Evolutionary conservation across 768 basidiomycete genomes (phyloP).

Genomic region (Lactifluus piperatus): DNA sequence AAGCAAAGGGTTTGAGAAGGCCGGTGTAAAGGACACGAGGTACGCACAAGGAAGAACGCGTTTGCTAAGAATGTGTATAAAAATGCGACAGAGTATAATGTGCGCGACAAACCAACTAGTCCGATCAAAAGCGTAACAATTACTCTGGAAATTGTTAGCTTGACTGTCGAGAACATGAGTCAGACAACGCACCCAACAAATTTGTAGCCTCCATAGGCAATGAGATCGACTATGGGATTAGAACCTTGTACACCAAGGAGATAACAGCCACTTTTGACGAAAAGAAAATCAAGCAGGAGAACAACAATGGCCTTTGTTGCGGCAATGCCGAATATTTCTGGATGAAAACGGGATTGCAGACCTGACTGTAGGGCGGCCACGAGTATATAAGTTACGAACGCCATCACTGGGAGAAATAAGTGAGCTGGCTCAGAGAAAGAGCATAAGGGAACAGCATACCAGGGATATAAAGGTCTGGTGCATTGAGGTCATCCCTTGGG

Average conservation of each 20-base stretch:
- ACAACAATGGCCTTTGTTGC: constrained; percentile 81
- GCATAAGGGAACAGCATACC: constrained; percentile 34
- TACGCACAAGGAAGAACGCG: constrained; percentile 83
- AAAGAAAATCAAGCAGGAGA: constrained; percentile 78
- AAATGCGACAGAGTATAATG: constrained; percentile 65
- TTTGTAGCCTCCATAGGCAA: constrained; percentile 95
- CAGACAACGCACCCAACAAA: constrained; percentile 72
- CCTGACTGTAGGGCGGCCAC: constrained; percentile 81
- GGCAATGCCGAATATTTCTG: constrained; percentile 79
- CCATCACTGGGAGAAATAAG: constrained; percentile 61
- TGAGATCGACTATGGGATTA: constrained; percentile 66
- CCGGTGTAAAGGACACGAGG: neutral
- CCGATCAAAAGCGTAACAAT: constrained; percentile 72
- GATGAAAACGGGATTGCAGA: constrained; percentile 74
- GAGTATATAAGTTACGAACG: constrained; percentile 91
- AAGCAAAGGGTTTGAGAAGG: neutral
- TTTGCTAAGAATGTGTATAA: constrained; percentile 83
- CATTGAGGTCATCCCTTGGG: constrained; percentile 91
- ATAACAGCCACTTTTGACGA: constrained; percentile 90
- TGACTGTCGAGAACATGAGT: neutral
- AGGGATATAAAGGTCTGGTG: constrained; percentile 95
- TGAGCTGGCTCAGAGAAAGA: neutral
- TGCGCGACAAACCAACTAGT: constrained; percentile 51
- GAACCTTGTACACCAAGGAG: constrained; percentile 76
- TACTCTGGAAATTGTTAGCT: constrained; percentile 43